Evolutionary conservation across 768 basidiomycete species (phyloP).

Genomic region (Infundibulicybe gibba): DNA sequence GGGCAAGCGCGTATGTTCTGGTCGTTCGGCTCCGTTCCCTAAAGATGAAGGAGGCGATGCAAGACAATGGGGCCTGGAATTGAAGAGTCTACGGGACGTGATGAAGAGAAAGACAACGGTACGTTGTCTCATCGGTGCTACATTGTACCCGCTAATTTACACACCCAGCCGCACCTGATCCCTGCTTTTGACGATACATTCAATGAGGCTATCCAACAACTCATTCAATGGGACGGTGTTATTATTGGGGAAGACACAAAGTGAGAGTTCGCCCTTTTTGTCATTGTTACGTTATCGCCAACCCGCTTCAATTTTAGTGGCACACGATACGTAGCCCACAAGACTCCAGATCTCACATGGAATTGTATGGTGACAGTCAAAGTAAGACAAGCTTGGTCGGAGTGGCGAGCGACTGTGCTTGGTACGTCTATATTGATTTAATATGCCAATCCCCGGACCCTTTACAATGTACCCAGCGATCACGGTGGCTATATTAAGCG

Average conservation of each 20-base stretch:
- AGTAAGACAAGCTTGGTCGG: conserved; percentile 59
- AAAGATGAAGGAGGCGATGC: conserved; percentile 66
- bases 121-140: conserved; percentile 15
- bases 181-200: conserved; percentile 69
- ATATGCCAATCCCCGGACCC: neutral
- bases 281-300: conserved; percentile 10
- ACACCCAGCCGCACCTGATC: conserved; percentile 48
- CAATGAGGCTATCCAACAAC: conserved; percentile 73
- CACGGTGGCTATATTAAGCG: conserved; percentile 1
- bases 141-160: conserved; percentile 6
- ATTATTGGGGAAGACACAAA: conserved; percentile 58
- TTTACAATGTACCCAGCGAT: conserved; percentile 5
- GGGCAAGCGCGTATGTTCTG: conserved; percentile 62
- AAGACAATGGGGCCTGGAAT: conserved; percentile 69
- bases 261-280: conserved; percentile 38
- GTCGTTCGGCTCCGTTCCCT: conserved; percentile 31
- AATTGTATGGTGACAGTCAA: conserved; percentile 65
- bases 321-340: conserved; percentile 72
- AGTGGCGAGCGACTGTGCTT: conserved; percentile 62
- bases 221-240: conserved; percentile 71
- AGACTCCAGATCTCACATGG: conserved; percentile 63
- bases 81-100: conserved; percentile 51
- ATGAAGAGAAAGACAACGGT: conserved; percentile 60
- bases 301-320: conserved; percentile 39
- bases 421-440: conserved; percentile 37